Conservation (phyloP, 2,329 filamentous ascomycete species). For the Dothistroma septosporum region DNA sequence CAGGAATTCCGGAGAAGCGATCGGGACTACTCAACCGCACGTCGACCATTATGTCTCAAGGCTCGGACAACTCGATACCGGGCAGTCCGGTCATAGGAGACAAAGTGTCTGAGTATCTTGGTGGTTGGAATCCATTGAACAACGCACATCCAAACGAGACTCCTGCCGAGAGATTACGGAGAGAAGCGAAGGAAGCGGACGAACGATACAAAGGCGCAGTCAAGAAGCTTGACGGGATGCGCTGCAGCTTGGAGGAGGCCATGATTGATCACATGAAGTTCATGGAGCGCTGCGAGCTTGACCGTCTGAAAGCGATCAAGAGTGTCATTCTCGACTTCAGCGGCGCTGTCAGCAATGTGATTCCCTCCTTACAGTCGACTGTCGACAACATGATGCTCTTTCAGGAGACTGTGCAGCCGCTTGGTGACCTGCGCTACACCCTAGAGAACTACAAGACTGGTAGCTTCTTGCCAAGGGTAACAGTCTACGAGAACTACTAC, state of each 20-base stretch:
- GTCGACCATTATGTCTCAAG: conserved; percentile 61
- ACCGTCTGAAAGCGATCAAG: conserved; percentile 96
- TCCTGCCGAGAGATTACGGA: conserved; percentile 74
- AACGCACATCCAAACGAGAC: conserved; percentile 92
- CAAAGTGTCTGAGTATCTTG: conserved; percentile 69
- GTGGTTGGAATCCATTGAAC: conserved; percentile 89
- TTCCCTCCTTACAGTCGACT: conserved; percentile 88
- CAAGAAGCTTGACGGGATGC: conserved; percentile 79
- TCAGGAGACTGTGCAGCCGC: conserved; percentile 95
- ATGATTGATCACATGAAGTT: conserved; percentile 91
- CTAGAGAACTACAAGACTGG: conserved; percentile 96
- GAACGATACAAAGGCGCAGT: conserved; percentile 89
- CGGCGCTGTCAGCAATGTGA: conserved; percentile 94
- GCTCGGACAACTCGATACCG: conserved; percentile 24
- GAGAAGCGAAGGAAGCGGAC: conserved; percentile 85
- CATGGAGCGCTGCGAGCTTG: conserved; percentile 94
- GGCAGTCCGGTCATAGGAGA: conserved; percentile 82
- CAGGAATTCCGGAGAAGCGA: conserved; percentile 87
- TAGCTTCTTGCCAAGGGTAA: conserved; percentile 82
- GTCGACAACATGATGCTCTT: conserved; percentile 99
- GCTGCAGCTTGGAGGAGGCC: conserved; percentile 91
- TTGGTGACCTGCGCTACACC: conserved; percentile 84
- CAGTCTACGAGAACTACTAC: conserved; percentile 98
- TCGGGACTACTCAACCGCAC: conserved; percentile 61
- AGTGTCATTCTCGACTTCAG: conserved; percentile 97